These are phyloP conservation scores for Nicotiana benthamiana DNA, from an alignment of 257 asterid species.

Conservation along the genomic window DNA sequence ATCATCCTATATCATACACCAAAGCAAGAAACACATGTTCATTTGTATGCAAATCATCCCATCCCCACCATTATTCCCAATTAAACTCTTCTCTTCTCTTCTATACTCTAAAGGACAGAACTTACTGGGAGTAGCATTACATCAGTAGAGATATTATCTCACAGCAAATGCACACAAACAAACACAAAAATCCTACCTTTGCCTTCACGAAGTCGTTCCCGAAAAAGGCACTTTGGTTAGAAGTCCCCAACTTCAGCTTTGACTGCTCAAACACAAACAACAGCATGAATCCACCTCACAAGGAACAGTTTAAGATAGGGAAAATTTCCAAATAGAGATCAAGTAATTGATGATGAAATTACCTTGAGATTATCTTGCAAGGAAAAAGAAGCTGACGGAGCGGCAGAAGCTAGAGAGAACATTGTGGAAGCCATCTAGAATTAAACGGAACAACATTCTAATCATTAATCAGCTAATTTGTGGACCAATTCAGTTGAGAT, in stretches of 20 bases:
- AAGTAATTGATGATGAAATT: background rate
- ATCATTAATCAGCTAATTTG: background rate
- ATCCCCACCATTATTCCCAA: background rate
- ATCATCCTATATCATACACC: background rate
- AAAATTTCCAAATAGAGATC: background rate
- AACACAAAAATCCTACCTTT: constrained; percentile 33
- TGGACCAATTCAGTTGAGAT: background rate
- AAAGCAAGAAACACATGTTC: background rate
- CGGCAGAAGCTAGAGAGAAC: constrained; percentile 36
- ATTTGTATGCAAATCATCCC: background rate
- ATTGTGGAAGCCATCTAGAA: constrained; percentile 40
- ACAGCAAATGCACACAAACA: background rate
- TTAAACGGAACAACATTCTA: constrained; percentile 1
- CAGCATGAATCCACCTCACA: background rate
- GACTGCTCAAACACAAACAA: constrained; percentile 28
- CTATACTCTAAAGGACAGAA: background rate
- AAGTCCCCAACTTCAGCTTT: constrained; percentile 28
- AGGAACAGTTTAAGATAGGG: background rate
- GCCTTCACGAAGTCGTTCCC: constrained; percentile 27
- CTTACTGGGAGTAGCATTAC: background rate
- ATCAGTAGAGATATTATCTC: background rate
- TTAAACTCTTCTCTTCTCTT: background rate
- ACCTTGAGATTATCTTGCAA: constrained; percentile 36
- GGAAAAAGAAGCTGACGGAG: constrained; percentile 24
- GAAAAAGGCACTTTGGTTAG: constrained; percentile 25